Evolutionary conservation across 2,329 filamentous ascomycete genomes (phyloP), one percentile per base, ranked within the genome.

Genomic region (Monosporascus sp.): DNA sequence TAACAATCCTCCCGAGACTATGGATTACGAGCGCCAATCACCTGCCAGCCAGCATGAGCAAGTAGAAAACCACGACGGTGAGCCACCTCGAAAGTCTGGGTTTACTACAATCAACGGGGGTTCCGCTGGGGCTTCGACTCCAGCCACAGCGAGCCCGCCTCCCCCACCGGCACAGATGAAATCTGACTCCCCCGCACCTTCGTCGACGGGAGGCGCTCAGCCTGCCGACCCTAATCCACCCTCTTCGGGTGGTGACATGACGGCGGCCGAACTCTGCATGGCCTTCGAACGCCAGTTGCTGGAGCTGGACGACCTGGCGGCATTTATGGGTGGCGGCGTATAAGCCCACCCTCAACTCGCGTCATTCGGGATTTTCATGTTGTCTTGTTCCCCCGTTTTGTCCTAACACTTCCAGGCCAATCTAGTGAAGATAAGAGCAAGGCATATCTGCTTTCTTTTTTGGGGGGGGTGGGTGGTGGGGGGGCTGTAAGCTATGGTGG

Each of bases 311-410:
- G 81, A 84, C 60, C 74, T 84, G 11, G 81, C 81, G 34, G 81
- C 81, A 3, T 83, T 84, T 51, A 84, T 84, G 81, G 81, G 81
- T 20, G 81, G 81, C 20, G 81, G 81, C 54, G 81, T 84, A 56
- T 84, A 54, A 60, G 36, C 22, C 42, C 42, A n/a, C n/a, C 22
- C 22, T 3, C 9, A 31, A 11, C 27, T 3, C 9, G 9, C 9
- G 27, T 31, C 27, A 14, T 11, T 31, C 1, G 27, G 9, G 27
- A 31, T 31, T 31, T 31, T 31, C 27, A 31, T 31, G 27, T 31
- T 31, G 2, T 31, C 27, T 11, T 31, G 3, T 31, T 31, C 9
- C 3, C 27, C 11, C 27, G 8, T 31, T 31, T 31, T 31, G 27
- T 31, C 27, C 27, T 31, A 14, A 31, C 9, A 31, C 27, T 14